Evolutionary conservation across 129 eudicot species (phyloP), one percentile per base, ranked within the genome.

Genomic region (Artemisia tridentata): DNA sequence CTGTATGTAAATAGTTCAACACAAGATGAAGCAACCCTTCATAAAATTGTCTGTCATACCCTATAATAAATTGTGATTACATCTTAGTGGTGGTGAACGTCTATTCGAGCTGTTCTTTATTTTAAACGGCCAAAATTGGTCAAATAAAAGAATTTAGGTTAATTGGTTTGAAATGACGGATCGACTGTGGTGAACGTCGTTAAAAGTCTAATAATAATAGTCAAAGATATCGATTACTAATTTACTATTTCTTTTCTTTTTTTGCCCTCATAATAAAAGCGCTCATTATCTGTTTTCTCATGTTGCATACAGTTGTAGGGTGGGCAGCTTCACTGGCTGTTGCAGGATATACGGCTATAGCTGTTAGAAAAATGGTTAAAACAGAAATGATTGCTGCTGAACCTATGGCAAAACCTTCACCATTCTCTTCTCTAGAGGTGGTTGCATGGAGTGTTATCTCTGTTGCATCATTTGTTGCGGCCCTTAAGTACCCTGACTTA

Each of bases 301-400:
- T 57, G 25, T 38, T 80, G 25, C 68, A 47, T 84, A 84, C 87
- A 95, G 99, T 82, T 86, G 97, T 74, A 59, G 99, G 99, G 29
- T 95, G 99, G 99, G 60, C 88, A 58, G 99, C 99, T 74, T 95
- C 99, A 67, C 91, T 90, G 25, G 77, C 83, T 34, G 99, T 88
- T 63, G 99, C 99, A 57, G 99, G 96, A 73, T 95, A 72, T 59
- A 76, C 96, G 15, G 99, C 96, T 63, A 87, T 90, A 65, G 86
- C 99, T 49, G 97, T 95, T 49, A 77, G 99, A 58, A 95, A 88
- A 72, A 74, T 90, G 85, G 97, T 95, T n/a, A 90, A 90, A 74
- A 95, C 99, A 64, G 99, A 90, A 81, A 88, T 90, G 99, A 88
- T 78, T 67, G 81, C 87, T 19, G 99, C 99, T 34, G 99, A 90